phyloP scores from a whole-genome alignment of 2,329 filamentous ascomycete species.

The Arthrinium puccinioides region DNA sequence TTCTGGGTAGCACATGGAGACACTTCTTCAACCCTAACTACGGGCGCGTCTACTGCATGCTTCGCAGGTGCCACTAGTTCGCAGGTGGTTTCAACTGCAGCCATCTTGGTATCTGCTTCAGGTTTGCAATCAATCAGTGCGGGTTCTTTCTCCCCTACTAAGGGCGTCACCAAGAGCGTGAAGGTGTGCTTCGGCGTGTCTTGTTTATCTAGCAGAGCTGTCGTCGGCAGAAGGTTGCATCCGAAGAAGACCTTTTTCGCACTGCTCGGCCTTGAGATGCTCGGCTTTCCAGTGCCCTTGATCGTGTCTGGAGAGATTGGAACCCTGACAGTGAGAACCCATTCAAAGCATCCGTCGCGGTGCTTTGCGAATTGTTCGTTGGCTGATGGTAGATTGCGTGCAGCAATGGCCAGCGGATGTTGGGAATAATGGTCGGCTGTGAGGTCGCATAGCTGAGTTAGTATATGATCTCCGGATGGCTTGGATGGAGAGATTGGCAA shows the following conservation, averaged over 20 bases:
- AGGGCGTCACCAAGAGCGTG: slow-evolving; percentile 30
- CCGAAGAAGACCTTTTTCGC: slow-evolving; percentile 36
- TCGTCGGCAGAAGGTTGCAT: slow-evolving; percentile 41
- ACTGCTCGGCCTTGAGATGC: neutral
- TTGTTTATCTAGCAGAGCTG: neutral
- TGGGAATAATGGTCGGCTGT: slow-evolving; percentile 16
- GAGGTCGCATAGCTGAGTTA: slow-evolving; percentile 1
- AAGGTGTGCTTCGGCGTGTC: neutral
- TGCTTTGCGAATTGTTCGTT: slow-evolving; percentile 22
- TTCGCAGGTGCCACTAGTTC: slow-evolving; percentile 11
- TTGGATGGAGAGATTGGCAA: no score
- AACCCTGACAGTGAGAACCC: slow-evolving; percentile 17
- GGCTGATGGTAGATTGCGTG: slow-evolving; percentile 16
- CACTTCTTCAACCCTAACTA: slow-evolving; percentile 7
- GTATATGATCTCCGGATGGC: no score
- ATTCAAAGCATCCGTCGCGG: slow-evolving; percentile 21
- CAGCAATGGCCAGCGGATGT: slow-evolving; percentile 20
- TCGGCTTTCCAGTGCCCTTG: slow-evolving; percentile 8
- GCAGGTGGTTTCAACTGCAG: slow-evolving; percentile 8
- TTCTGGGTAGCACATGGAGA: slow-evolving; percentile 15
- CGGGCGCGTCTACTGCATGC: slow-evolving; percentile 1
- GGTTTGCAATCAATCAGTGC: slow-evolving; percentile 4
- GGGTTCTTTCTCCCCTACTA: slow-evolving; percentile 16
- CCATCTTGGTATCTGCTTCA: slow-evolving; percentile 11
- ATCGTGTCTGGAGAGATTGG: slow-evolving; percentile 7